These are phyloP conservation scores for Thymus mandschuricus DNA, from an alignment of 257 asterid species.

Conservation along the genomic window DNA sequence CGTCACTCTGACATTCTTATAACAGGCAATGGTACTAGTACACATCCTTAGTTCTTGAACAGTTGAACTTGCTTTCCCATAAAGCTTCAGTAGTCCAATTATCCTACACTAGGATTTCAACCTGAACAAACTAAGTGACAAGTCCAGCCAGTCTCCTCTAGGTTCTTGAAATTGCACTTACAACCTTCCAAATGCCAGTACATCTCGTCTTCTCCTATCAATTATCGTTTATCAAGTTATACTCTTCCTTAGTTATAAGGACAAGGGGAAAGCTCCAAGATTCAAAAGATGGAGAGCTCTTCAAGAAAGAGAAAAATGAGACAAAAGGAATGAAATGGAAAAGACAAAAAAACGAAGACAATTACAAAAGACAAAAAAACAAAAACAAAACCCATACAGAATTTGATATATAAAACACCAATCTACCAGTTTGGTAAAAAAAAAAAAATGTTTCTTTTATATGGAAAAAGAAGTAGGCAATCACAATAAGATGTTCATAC, in stretches of 20 bases:
- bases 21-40: too few species aligned
- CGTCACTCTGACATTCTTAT: not conserved
- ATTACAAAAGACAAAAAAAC: too few species aligned
- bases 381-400: not conserved
- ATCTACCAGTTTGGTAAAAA: conserved; percentile 18
- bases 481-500: conserved; percentile 50
- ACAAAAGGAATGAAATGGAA: not conserved
- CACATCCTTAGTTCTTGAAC: too few species aligned
- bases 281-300: not conserved
- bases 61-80: not conserved
- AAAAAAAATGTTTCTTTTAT: conserved; percentile 2
- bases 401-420: conserved; percentile 12
- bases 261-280: not conserved
- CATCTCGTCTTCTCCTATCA: not conserved
- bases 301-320: not conserved
- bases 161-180: conserved; percentile 3
- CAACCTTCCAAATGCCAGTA: conserved; percentile 2
- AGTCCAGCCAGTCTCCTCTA: conserved; percentile 3
- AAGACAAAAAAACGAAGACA: not conserved
- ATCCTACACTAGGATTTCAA: not conserved
- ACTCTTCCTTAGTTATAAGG: not conserved
- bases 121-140: not conserved
- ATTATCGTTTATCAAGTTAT: conserved; percentile 19
- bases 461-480: conserved; percentile 29
- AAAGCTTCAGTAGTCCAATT: not conserved